Evolutionary conservation across 2,329 filamentous ascomycete genomes (phyloP), one percentile per base, ranked within the genome.

Genomic region (Niveomyces coronatus): DNA sequence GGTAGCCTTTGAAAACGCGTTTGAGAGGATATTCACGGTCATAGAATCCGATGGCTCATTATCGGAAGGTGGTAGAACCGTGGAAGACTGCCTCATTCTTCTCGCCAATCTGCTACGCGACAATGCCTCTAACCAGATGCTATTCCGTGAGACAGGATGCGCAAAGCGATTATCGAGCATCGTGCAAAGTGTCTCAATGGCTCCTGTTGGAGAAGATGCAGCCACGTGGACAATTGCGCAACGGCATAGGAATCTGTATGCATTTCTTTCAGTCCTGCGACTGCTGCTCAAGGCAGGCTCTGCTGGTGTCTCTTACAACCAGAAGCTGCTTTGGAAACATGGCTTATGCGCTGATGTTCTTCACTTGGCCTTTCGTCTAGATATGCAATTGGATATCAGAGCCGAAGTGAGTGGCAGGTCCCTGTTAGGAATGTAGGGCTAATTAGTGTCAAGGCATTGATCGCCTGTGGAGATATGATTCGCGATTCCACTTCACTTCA

Each of bases 1-100:
- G 2, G 88, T 96, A 17, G 91, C 87, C 0, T 96, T 95, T 48
- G 87, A 95, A 52, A 89, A 86, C 67, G 85, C 88, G 0, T 96
- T 95, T 51, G 86, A 91, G 44, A 79, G 82, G 30, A 67, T 93
- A 18, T 95, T 96, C 55, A 70, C 70, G 31, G 79, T 96, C 37
- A 84, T 98, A 37, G 74, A 81, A 47, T 67, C 71, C 1, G 91
- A 98, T 51, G 91, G 91, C 0, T 82, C 81, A 3, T 64, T 98
- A 31, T 71, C 71, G 4, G 80, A 93, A 49, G 91, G 91, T 13
- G 86, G 85, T 29, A 82, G 89, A 44, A 75, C 85, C 10, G 84
- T 95, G 3, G 89, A 96, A 58, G 91, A 98, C 58, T 95, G 88
- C 49, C 67, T 98, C 15, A 89, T 91, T 41, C 68, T 98, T 37